Base-by-base conservation (phyloP, 768 basidiomycete genomes). In the Russula sp. region DNA sequence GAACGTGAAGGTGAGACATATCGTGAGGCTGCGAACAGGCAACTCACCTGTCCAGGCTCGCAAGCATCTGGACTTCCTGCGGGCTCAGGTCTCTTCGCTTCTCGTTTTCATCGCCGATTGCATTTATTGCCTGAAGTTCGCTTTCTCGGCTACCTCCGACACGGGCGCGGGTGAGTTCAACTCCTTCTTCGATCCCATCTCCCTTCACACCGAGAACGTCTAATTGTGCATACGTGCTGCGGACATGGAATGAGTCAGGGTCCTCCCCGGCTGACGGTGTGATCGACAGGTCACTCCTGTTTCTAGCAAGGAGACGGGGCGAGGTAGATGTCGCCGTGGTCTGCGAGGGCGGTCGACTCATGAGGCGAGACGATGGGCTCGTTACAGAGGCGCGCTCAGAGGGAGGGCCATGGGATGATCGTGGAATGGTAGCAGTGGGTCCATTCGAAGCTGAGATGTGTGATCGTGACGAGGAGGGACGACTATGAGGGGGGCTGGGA, bases 111-210 rank as follows among this genome's bases (percentile, higher is more conserved):
- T 83, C 79, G 13, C 76, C 82, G 5, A 87, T 61, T 5, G 84
- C 81, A 43, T 79, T 76, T 49, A 79, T 78, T 0, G 84, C 83
- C 59, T 80, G 76, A 38, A 83, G 66, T 66, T 88, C 87, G 65
- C 82, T 87, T 13, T 77, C 77, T 67, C 81, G 76, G 67, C 77
- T 84, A 20, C 69, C 69, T 55, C 81, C 79, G 65, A 84, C 71
- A 68, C 88, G 78, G 25, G 91, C 89, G 62, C 96, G 81, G 32
- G 95, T 98, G 41, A 93, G 85, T 74, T 98, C 96, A 7, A 96
- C 81, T 41, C 96, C 96, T 66, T 96, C 93, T 68, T 93, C 90
- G 73, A 86, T 92, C 0, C 96, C 96, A 70, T 98, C 96, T 3
- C 95, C 94, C 70, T 84, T 88, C 41, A 98, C 95, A n/a, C 96